Conservation (phyloP, 495 filamentous ascomycete species). For the Podospora anserina region DNA sequence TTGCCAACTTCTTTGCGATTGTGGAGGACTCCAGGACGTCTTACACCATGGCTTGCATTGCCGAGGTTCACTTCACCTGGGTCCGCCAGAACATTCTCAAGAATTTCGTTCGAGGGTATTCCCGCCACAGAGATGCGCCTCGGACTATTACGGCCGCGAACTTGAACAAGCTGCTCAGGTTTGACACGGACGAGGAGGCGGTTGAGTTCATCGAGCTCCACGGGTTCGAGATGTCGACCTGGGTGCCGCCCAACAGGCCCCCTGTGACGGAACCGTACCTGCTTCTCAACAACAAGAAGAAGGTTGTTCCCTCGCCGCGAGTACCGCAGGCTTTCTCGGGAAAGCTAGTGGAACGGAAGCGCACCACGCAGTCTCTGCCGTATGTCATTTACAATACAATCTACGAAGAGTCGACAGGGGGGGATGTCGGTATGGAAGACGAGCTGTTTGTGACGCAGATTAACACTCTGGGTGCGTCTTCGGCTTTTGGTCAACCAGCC, state of each 20-base stretch:
- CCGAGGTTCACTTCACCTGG: slow-evolving; percentile 82
- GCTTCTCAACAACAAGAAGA: slow-evolving; percentile 36
- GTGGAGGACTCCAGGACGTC: slow-evolving; percentile 67
- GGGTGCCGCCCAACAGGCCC: slow-evolving; percentile 26
- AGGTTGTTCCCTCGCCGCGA: slow-evolving; percentile 35
- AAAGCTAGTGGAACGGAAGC: slow-evolving; percentile 49
- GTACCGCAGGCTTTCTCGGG: slow-evolving; percentile 44
- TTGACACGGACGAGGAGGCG: slow-evolving; percentile 71
- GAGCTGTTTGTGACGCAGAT: slow-evolving; percentile 34
- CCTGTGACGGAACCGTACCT: slow-evolving; percentile 53
- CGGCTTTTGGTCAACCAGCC: slow-evolving; percentile 1
- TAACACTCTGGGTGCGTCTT: not conserved
- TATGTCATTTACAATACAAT: slow-evolving; percentile 47
- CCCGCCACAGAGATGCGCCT: slow-evolving; percentile 61
- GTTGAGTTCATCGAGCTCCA: slow-evolving; percentile 66
- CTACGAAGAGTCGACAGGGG: slow-evolving; percentile 30
- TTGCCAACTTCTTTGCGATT: slow-evolving; percentile 69
- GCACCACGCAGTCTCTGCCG: slow-evolving; percentile 38
- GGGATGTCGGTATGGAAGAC: slow-evolving; percentile 5
- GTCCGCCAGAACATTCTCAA: slow-evolving; percentile 75
- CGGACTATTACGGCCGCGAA: slow-evolving; percentile 71
- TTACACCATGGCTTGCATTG: slow-evolving; percentile 91
- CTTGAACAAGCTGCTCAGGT: slow-evolving; percentile 63
- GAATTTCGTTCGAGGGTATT: slow-evolving; percentile 58
- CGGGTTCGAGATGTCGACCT: slow-evolving; percentile 56